Percentiles rank a stretch among this genome's conserved stretches.
Conservation (phyloP, 768 basidiomycete genomes). For the Clathrus columnatus region DNA sequence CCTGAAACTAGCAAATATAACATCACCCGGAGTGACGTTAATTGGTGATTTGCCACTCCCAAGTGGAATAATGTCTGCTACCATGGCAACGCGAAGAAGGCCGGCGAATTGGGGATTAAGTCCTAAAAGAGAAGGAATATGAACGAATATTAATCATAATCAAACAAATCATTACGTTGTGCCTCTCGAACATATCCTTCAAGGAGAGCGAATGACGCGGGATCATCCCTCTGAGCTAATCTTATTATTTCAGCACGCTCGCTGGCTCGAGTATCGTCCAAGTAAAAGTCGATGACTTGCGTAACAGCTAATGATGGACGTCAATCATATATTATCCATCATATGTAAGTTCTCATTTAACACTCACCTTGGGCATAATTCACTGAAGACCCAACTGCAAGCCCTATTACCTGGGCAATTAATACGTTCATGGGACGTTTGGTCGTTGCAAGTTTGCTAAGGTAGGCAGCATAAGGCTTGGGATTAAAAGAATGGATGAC, state of each 20-base stretch:
- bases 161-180: conserved; percentile 35
- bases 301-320: conserved; percentile 48
- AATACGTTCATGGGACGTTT: conserved; percentile 26
- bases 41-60: conserved; percentile 21
- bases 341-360: not conserved
- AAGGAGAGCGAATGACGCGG: conserved; percentile 7
- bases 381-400: conserved; percentile 50
- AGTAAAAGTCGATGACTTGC: conserved; percentile 52
- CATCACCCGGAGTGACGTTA: conserved; percentile 24
- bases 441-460: conserved; percentile 18
- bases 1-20: conserved; percentile 28
- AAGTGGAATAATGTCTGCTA: conserved; percentile 37
- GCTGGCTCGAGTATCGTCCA: conserved; percentile 24
- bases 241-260: conserved; percentile 16
- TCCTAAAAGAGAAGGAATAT: not conserved
- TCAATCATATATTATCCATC: conserved; percentile 21
- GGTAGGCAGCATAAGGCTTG: conserved; percentile 33
- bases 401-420: conserved; percentile 43
- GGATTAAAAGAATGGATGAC: conserved; percentile 19
- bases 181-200: conserved; percentile 37
- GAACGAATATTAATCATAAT: not conserved
- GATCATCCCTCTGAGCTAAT: conserved; percentile 8
- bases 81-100: conserved; percentile 1
- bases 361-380: conserved; percentile 59
- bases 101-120: not conserved